These are phyloP conservation scores for Persicaria tinctoria DNA, from an alignment of 148 eudicot genomes.

Conservation along the genomic window DNA sequence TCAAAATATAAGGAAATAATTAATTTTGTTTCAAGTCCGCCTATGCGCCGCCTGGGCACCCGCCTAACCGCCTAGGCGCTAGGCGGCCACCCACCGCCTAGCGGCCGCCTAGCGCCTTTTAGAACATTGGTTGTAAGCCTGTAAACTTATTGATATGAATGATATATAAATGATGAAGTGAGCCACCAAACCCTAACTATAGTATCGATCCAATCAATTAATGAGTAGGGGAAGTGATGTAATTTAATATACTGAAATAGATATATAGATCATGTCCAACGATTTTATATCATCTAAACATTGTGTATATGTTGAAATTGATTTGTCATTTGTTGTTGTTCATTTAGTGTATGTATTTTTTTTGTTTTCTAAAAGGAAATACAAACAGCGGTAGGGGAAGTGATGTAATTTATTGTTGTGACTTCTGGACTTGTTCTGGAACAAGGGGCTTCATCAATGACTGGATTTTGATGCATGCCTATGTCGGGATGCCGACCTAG, in stretches of 20 bases:
- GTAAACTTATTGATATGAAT: not conserved
- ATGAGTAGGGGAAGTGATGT: not conserved
- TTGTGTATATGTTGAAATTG: not conserved
- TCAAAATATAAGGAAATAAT: no score
- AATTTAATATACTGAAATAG: not conserved
- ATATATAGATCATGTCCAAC: not conserved
- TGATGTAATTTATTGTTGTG: no score
- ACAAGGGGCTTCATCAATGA: no score
- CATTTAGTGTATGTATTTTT: conserved; percentile 8
- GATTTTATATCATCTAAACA: not conserved
- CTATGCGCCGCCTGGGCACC: no score
- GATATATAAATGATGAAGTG: not conserved
- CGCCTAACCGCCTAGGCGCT: no score
- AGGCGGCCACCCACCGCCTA: no score
- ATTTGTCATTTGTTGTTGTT: conserved; percentile 3
- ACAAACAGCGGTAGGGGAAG: conserved; percentile 18
- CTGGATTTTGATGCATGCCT: no score
- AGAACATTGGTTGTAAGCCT: not conserved
- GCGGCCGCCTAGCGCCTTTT: no score
- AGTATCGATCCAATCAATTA: not conserved
- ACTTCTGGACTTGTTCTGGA: no score
- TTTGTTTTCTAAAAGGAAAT: conserved; percentile 35
- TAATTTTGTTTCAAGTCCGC: no score
- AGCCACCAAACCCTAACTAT: no score
- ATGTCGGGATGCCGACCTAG: no score